Base-by-base conservation (phyloP, 345 rosid genomes). In the Syzygium aromaticum region DNA sequence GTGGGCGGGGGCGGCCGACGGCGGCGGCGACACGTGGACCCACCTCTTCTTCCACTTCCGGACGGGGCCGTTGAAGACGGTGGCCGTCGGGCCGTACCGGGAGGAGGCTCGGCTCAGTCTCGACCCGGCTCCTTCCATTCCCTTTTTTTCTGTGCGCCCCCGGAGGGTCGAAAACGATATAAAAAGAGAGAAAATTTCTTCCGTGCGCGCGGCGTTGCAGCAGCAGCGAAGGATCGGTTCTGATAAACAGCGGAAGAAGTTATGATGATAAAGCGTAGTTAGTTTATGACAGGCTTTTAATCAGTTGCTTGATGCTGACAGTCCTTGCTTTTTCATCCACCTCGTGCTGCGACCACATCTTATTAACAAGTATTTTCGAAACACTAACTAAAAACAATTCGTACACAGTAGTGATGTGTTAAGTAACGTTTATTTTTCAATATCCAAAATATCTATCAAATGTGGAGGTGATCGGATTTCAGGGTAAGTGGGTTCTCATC, bases 21-120 rank as follows among this genome's bases (percentile, higher is more conserved):
- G 56, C 16, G 92, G 86, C 7, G 93, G 89, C 7, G 95, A 89
- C 85, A 98, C 96, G 90, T 97, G 97, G 90, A 98, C 98, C 99
- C 99, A 98, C 92, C 93, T 95, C 94, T 94, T 95, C 96, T 94
- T 98, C 99, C 99, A 96, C 93, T 92, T 95, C 91, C 99, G 93
- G 28, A 98, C 99, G 19, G 97, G 98, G 16, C 99, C 98, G 88
- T 91, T 96, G 88, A 98, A 95, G 82, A 95, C 96, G 40, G 95
- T 87, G 54, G 98, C 86, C 3, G 97, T 90, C 22, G 94, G 93
- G 80, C 97, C 96, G 92, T 93, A 95, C 85, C 98, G 91, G 63
- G 98, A 93, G 10, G 99, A 95, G 12, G 96, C 93, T 40, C 99
- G 95, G 89, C 98, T 96, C 85, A 96, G 87, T 88, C 98, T 91